Conservation (phyloP, 2,329 filamentous ascomycete species). For the Dactylellina leptospora region DNA sequence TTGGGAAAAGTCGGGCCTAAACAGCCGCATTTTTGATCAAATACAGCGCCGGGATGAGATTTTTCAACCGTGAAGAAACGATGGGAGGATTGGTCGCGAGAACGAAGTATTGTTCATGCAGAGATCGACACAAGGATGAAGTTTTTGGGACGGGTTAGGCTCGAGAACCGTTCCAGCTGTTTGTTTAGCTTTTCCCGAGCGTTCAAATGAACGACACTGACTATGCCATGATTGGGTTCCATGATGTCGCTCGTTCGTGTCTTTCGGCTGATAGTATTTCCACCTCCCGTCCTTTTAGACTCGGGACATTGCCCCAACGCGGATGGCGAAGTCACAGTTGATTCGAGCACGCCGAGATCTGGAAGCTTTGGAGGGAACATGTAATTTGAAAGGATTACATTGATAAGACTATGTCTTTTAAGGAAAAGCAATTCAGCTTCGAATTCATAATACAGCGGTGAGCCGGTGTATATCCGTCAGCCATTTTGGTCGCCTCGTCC, state of each 20-base stretch:
- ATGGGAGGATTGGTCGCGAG: background rate
- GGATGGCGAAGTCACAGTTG: too few species aligned
- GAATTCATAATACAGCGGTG: too few species aligned
- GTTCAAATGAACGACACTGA: too few species aligned
- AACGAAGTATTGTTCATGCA: conserved; percentile 9
- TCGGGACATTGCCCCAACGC: conserved; percentile 25
- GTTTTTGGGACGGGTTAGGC: too few species aligned
- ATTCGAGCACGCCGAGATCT: too few species aligned
- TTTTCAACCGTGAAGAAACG: background rate
- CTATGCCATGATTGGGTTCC: too few species aligned
- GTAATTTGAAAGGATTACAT: background rate
- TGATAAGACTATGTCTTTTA: too few species aligned
- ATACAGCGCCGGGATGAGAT: background rate
- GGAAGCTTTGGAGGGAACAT: background rate
- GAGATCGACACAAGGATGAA: conserved; percentile 36
- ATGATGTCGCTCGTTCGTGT: background rate
- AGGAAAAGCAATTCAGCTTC: too few species aligned
- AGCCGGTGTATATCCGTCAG: too few species aligned
- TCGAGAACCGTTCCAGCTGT: conserved; percentile 7
- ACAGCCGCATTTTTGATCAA: background rate
- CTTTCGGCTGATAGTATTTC: conserved; percentile 42
- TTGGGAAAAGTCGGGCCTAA: background rate
- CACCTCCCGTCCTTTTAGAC: background rate
- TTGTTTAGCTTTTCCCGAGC: conserved; percentile 24
- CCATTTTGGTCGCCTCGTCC: conserved; percentile 1